A percentile compares a stretch with the other conserved stretches of the same genome.
These are phyloP conservation scores for Drosera spatulata DNA, from an alignment of 179 eudicot genomes.

Conservation along the genomic window DNA sequence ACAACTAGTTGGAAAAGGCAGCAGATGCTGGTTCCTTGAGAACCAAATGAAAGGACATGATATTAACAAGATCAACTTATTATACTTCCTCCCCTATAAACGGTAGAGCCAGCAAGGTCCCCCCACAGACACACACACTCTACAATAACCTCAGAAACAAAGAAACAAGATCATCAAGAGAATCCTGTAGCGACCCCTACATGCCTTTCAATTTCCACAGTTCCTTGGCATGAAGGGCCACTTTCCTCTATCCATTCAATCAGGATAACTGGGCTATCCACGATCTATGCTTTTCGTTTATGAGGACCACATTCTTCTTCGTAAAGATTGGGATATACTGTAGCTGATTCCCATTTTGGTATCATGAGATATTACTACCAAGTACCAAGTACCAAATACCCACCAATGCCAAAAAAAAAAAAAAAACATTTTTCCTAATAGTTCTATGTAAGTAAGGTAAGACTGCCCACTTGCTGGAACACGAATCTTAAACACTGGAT, in stretches of 20 bases:
- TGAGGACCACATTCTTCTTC: conserved; percentile 22
- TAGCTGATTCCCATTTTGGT: not conserved
- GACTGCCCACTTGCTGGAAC: too few relatives aligned
- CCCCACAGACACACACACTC: too few relatives aligned
- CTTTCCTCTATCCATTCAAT: conserved; percentile 5
- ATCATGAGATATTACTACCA: not conserved
- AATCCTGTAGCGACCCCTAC: conserved; percentile 2
- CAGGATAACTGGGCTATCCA: conserved; percentile 18
- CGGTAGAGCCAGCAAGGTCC: too few relatives aligned
- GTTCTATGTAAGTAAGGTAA: too few relatives aligned
- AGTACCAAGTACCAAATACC: too few relatives aligned
- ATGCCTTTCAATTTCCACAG: not conserved
- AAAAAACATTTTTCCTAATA: too few relatives aligned
- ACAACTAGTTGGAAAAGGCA: too few relatives aligned
- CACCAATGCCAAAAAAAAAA: not conserved
- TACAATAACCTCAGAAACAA: conserved; percentile 10
- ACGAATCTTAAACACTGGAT: too few relatives aligned
- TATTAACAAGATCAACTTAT: too few relatives aligned
- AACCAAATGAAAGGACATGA: too few relatives aligned
- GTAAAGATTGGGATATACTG: not conserved
- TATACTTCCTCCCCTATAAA: too few relatives aligned
- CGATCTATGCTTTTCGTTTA: conserved; percentile 4
- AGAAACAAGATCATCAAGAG: not conserved
- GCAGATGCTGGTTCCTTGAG: too few relatives aligned
- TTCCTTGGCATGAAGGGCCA: not conserved